Conservation (phyloP, 2,329 filamentous ascomycete genomes). For the Talaromyces sp. region DNA sequence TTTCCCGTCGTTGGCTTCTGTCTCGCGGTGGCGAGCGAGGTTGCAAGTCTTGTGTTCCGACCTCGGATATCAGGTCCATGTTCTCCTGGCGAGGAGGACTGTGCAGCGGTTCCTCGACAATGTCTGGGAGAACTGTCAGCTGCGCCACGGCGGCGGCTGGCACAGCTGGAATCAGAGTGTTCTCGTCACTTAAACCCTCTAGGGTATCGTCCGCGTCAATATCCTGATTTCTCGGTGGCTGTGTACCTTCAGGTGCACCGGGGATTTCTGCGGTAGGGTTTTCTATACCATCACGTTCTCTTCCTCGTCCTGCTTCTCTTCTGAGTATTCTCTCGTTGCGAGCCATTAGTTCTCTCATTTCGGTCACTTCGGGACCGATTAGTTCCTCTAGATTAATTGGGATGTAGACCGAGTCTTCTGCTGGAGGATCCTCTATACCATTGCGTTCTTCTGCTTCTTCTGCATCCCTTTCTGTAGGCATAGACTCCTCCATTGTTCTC, state of each 20-base stretch:
- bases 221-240: not conserved
- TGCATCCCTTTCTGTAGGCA: not conserved
- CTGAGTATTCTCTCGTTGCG: not conserved
- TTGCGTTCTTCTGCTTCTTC: not conserved
- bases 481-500: not conserved
- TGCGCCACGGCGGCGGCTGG: slow-evolving; percentile 2
- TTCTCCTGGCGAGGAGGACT: slow-evolving; percentile 12
- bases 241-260: not conserved
- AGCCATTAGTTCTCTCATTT: too few species aligned
- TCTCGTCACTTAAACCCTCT: slow-evolving; percentile 9
- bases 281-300: not conserved
- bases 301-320: not conserved
- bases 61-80: slow-evolving; percentile 2
- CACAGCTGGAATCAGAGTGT: slow-evolving; percentile 9
- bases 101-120: slow-evolving; percentile 23
- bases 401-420: too few species aligned
- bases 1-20: not conserved
- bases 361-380: too few species aligned
- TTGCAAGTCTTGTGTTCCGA: slow-evolving; percentile 1
- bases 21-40: not conserved
- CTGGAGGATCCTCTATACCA: not conserved
- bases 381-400: too few species aligned
- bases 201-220: slow-evolving; percentile 7
- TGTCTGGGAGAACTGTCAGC: slow-evolving; percentile 25
- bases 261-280: not conserved